These are phyloP conservation scores for Penicillium sp. DNA, from an alignment of 2,329 filamentous ascomycete genomes.

Conservation along the genomic window DNA sequence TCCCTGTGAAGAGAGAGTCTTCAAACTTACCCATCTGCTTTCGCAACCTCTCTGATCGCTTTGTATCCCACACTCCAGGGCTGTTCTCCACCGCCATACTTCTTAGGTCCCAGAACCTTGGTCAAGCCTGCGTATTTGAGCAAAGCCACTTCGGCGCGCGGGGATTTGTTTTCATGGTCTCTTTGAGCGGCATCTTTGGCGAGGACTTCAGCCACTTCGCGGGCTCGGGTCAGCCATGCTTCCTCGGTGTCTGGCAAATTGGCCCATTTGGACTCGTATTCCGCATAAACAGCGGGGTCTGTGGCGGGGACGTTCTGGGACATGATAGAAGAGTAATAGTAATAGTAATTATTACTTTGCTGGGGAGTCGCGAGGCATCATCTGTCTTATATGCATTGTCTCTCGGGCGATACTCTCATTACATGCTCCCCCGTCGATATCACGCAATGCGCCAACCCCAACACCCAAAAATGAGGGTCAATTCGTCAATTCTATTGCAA, in stretches of 20 bases:
- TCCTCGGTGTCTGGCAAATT: constrained; percentile 41
- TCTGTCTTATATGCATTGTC: constrained; percentile 6
- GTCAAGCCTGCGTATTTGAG: constrained; percentile 55
- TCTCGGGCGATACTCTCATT: constrained; percentile 7
- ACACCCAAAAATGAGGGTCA: constrained; percentile 3
- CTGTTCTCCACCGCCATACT: constrained; percentile 56
- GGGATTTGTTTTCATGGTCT: constrained; percentile 56
- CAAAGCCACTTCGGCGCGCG: constrained; percentile 52
- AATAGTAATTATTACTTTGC: neutral
- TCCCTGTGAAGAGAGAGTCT: neutral
- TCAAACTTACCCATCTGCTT: constrained; percentile 59
- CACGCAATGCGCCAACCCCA: constrained; percentile 11
- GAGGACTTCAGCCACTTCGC: constrained; percentile 53
- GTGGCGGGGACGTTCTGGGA: constrained; percentile 25
- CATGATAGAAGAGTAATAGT: constrained; percentile 10
- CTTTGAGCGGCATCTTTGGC: constrained; percentile 50
- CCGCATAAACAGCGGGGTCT: constrained; percentile 44
- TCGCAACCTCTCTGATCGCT: constrained; percentile 63
- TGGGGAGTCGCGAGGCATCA: neutral
- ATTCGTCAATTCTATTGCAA: constrained; percentile 16
- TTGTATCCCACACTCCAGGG: constrained; percentile 59
- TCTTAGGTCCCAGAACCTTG: constrained; percentile 52
- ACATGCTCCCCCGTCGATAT: constrained; percentile 15
- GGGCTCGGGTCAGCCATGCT: constrained; percentile 52
- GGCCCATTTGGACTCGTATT: constrained; percentile 42